Percentiles rank a stretch among this genome's conserved stretches.
These are phyloP conservation scores for Aquanectria penicillioides DNA, from an alignment of 2,329 filamentous ascomycete species.

Conservation along the genomic window DNA sequence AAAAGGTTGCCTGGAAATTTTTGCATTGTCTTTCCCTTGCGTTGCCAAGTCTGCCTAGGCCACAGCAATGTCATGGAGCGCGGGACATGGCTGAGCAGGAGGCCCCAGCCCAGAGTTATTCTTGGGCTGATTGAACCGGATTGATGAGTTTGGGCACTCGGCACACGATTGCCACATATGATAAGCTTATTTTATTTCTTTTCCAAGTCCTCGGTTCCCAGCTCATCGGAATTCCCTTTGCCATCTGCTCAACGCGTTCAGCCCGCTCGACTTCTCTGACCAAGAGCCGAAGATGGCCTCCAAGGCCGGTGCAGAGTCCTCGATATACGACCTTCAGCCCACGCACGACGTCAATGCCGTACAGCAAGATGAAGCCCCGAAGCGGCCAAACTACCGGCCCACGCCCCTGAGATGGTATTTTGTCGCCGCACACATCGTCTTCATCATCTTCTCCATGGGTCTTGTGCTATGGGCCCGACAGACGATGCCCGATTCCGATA, in stretches of 20 bases:
- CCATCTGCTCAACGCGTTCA: neutral
- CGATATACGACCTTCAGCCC: neutral
- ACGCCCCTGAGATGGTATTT: conserved; percentile 41
- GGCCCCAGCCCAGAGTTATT: no score
- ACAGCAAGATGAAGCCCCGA: neutral
- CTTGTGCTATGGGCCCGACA: conserved; percentile 35
- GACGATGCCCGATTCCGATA: conserved; percentile 37
- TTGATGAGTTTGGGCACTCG: no score
- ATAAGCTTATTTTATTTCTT: no score
- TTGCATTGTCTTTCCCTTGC: no score
- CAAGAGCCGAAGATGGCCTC: neutral
- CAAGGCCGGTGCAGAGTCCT: neutral
- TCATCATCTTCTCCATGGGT: conserved; percentile 32
- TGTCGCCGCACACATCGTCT: conserved; percentile 26
- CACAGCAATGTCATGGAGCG: no score
- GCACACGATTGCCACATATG: no score
- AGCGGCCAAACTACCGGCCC: conserved; percentile 33
- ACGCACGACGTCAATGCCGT: neutral
- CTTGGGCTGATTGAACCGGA: no score
- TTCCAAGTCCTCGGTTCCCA: neutral
- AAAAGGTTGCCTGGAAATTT: no score
- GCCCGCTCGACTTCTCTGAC: no score
- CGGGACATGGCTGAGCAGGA: no score
- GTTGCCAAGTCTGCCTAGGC: no score
- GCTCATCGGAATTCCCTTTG: neutral